Conservation (phyloP, 2,329 filamentous ascomycete species). For the Xylaria sp. region DNA sequence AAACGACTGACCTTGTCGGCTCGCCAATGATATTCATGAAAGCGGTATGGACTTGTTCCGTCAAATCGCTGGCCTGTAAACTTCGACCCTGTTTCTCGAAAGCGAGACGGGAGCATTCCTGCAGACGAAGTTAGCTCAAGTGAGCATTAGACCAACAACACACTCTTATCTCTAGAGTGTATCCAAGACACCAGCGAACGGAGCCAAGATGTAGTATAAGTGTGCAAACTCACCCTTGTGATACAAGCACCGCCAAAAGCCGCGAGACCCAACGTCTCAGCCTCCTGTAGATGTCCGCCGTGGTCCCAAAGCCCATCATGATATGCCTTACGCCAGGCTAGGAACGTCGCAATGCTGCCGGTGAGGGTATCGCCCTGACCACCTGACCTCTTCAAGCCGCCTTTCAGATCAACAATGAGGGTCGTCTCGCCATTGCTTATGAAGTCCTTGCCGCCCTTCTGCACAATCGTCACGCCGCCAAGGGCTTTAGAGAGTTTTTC, state of each 20-base stretch:
- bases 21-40: slow-evolving; percentile 86
- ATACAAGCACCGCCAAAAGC: slow-evolving; percentile 89
- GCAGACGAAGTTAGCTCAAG: slow-evolving; percentile 17
- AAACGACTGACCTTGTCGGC: slow-evolving; percentile 44
- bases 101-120: slow-evolving; percentile 86
- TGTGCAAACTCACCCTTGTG: slow-evolving; percentile 72
- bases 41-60: slow-evolving; percentile 85
- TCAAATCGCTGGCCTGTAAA: slow-evolving; percentile 92
- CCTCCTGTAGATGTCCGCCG: slow-evolving; percentile 59
- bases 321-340: slow-evolving; percentile 91
- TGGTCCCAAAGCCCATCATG: slow-evolving; percentile 82
- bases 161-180: not conserved
- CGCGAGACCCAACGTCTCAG: slow-evolving; percentile 77
- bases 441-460: slow-evolving; percentile 86
- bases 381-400: slow-evolving; percentile 88
- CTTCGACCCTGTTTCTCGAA: slow-evolving; percentile 87
- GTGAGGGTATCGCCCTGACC: slow-evolving; percentile 97
- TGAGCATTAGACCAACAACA: not conserved
- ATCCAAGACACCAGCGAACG: not conserved
- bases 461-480: slow-evolving; percentile 88
- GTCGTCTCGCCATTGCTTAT: slow-evolving; percentile 84
- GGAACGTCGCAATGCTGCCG: slow-evolving; percentile 85
- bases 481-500: slow-evolving; percentile 77
- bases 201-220: not conserved
- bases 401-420: slow-evolving; percentile 79